Conservation (phyloP, 2,329 filamentous ascomycete species). For the Eutypa lata region DNA sequence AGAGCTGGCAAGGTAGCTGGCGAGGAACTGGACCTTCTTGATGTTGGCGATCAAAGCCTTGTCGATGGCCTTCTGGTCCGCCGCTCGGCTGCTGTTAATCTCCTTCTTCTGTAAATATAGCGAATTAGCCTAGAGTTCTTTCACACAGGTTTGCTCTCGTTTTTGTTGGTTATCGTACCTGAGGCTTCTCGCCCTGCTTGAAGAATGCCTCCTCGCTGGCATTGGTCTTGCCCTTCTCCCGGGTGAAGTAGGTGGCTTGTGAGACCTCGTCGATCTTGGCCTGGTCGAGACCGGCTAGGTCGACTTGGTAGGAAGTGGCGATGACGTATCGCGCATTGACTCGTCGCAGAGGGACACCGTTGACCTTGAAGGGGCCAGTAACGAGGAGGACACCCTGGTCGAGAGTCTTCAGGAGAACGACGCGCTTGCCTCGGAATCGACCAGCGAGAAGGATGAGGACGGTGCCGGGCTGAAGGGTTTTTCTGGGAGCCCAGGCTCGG, state of each 20-base stretch:
- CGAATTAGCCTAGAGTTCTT: constrained; percentile 5
- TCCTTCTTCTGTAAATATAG: constrained; percentile 81
- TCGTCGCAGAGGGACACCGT: constrained; percentile 94
- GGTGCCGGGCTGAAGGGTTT: constrained; percentile 88
- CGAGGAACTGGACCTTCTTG: constrained; percentile 96
- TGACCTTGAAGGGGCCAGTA: constrained; percentile 99
- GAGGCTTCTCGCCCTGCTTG: constrained; percentile 96
- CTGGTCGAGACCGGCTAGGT: constrained; percentile 80
- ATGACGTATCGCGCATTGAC: constrained; percentile 94
- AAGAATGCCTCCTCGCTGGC: constrained; percentile 98
- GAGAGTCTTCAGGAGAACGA: constrained; percentile 97
- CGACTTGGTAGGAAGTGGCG: constrained; percentile 81
- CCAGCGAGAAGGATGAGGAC: constrained; percentile 98
- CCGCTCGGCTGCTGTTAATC: constrained; percentile 84
- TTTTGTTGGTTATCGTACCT: constrained; percentile 59
- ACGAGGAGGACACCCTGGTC: constrained; percentile 97
- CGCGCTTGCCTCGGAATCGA: constrained; percentile 99
- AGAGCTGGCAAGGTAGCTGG: constrained; percentile 88
- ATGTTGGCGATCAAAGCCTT: constrained; percentile 92
- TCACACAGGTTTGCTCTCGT: not conserved
- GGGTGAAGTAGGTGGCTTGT: constrained; percentile 87
- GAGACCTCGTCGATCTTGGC: constrained; percentile 82
- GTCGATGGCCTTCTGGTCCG: constrained; percentile 98
- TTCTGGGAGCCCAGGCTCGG: constrained; percentile 81
- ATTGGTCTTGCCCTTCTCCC: constrained; percentile 94